Conservation (phyloP, 2,329 filamentous ascomycete species). For the Colletotrichum liriopes region DNA sequence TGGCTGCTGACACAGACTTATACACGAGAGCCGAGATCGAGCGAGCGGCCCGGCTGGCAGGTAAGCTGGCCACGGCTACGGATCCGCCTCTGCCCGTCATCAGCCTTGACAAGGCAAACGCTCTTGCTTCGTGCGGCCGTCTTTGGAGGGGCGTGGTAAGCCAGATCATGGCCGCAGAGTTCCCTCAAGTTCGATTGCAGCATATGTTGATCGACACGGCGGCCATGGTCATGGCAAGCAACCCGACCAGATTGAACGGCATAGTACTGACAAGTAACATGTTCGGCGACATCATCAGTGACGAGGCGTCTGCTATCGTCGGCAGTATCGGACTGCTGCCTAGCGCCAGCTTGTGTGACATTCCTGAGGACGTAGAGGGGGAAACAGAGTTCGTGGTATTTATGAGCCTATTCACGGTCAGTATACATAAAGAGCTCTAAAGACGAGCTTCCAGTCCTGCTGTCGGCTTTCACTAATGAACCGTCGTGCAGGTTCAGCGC, state of each 20-base stretch:
- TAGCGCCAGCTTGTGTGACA: conserved; percentile 87
- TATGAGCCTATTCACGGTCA: conserved; percentile 97
- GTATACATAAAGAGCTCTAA: conserved; percentile 43
- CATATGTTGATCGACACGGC: conserved; percentile 96
- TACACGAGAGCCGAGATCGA: conserved; percentile 91
- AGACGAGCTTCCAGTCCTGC: conserved; percentile 46
- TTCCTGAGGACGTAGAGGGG: conserved; percentile 80
- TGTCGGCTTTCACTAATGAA: too few relatives aligned
- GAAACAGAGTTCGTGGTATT: conserved; percentile 89
- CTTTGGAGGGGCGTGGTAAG: conserved; percentile 91
- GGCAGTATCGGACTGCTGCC: conserved; percentile 92
- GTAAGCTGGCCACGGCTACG: conserved; percentile 81
- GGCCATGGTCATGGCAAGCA: conserved; percentile 99
- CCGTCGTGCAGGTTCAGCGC: conserved; percentile 59
- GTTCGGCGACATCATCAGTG: conserved; percentile 96
- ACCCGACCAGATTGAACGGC: conserved; percentile 88
- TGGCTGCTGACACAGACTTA: conserved; percentile 88
- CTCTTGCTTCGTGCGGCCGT: conserved; percentile 84
- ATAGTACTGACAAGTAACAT: conserved; percentile 94
- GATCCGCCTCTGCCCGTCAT: conserved; percentile 72
- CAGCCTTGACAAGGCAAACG: conserved; percentile 95
- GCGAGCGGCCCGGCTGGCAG: conserved; percentile 87
- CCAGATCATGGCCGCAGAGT: conserved; percentile 89
- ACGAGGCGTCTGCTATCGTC: conserved; percentile 95
- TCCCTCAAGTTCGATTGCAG: conserved; percentile 85